Conservation (phyloP, 169 alveolate genomes). For the Cryptosporidium sp. region DNA sequence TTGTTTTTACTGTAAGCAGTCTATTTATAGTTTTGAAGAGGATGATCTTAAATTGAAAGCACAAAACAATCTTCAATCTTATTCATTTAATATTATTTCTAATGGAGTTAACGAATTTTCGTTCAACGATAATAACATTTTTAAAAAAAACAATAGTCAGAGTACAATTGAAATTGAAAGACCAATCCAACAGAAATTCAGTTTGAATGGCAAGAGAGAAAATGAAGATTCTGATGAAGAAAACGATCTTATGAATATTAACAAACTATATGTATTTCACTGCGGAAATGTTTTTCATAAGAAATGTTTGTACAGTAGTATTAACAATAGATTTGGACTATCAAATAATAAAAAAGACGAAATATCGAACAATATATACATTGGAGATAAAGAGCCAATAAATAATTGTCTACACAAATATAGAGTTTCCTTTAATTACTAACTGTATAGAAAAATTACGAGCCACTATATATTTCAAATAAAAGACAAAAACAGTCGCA, state of each 20-base stretch:
- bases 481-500: too few relatives aligned
- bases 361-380: background rate
- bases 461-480: too few relatives aligned
- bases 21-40: background rate
- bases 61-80: background rate
- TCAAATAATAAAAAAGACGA: background rate
- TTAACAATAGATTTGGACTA: background rate
- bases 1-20: slow-evolving; percentile 21
- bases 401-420: slow-evolving; percentile 28
- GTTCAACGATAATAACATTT: background rate
- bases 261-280: slow-evolving; percentile 5
- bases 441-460: background rate
- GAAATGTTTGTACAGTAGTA: slow-evolving; percentile 3
- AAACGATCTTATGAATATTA: background rate
- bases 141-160: background rate
- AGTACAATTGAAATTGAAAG: background rate
- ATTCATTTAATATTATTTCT: slow-evolving; percentile 29
- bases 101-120: slow-evolving; percentile 23
- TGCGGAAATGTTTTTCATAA: slow-evolving; percentile 69
- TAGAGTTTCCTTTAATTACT: slow-evolving; percentile 16
- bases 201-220: background rate
- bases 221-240: background rate
- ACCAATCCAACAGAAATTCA: background rate
- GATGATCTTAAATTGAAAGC: background rate
- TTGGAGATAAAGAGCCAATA: background rate